Percentiles rank a stretch among this genome's conserved stretches.
Conservation (phyloP, 2,329 filamentous ascomycete species). For the Diaporthe australafricana region DNA sequence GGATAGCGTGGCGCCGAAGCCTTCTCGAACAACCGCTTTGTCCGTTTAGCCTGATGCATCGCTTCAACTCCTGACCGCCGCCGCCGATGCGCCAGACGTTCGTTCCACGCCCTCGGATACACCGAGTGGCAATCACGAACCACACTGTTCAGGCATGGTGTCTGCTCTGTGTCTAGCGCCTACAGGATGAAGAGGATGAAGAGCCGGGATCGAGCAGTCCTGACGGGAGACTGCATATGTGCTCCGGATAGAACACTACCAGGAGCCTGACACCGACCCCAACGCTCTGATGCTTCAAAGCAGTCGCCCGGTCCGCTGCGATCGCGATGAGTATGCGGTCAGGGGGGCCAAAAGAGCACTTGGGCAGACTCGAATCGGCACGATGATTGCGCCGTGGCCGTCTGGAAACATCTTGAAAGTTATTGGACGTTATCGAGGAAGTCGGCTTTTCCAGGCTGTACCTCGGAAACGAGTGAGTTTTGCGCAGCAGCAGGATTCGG, state of each 20-base stretch:
- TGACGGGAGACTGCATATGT: not conserved
- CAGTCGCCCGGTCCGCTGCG: not conserved
- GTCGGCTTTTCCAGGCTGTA: too few species aligned
- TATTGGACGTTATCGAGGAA: not conserved
- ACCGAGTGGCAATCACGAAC: not conserved
- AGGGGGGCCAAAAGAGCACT: not conserved
- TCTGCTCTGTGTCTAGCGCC: not conserved
- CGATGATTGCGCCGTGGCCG: not conserved
- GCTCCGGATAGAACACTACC: not conserved
- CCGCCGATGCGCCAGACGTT: not conserved
- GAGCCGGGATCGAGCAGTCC: not conserved
- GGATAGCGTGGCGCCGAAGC: not conserved
- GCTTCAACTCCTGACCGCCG: constrained; percentile 1
- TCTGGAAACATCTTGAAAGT: not conserved
- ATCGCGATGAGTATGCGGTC: not conserved
- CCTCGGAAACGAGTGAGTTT: not conserved
- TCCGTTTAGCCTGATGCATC: constrained; percentile 21
- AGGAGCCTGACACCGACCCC: not conserved
- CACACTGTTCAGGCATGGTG: not conserved
- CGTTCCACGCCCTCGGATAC: constrained; percentile 8
- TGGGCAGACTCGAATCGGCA: not conserved
- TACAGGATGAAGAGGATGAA: not conserved
- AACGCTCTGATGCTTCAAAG: not conserved
- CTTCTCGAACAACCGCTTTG: constrained; percentile 22
- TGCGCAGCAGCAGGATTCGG: not conserved